Percentiles rank a stretch among this genome's conserved stretches.
phyloP scores from a whole-genome alignment of 495 filamentous ascomycete species.

The Aspergillus taichungensis region DNA sequence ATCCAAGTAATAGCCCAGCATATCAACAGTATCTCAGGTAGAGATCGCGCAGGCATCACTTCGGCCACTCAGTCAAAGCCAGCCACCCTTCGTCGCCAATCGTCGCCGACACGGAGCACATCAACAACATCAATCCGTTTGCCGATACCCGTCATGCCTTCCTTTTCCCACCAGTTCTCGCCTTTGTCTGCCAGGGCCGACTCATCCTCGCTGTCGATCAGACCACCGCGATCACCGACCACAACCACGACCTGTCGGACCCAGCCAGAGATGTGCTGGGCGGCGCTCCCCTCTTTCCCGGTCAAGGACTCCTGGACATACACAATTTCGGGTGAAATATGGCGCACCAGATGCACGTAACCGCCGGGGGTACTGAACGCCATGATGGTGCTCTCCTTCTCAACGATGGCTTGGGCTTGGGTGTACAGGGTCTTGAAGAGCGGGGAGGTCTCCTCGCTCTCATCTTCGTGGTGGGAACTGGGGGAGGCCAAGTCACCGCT shows the following conservation, averaged over 20 bases:
- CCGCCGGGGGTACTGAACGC: slow-evolving; percentile 73
- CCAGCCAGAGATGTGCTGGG: slow-evolving; percentile 71
- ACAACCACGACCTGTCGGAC: slow-evolving; percentile 76
- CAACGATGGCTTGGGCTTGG: slow-evolving; percentile 66
- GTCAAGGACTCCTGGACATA: slow-evolving; percentile 76
- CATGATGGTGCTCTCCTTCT: slow-evolving; percentile 76
- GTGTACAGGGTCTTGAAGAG: slow-evolving; percentile 68
- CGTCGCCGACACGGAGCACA: slow-evolving; percentile 63
- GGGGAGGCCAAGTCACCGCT: slow-evolving; percentile 43
- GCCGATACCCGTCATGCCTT: slow-evolving; percentile 72
- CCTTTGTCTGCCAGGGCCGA: slow-evolving; percentile 44
- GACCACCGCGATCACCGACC: slow-evolving; percentile 73
- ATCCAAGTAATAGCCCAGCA: slow-evolving; percentile 13
- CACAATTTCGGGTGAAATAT: slow-evolving; percentile 70
- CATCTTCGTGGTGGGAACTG: slow-evolving; percentile 32
- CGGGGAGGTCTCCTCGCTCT: slow-evolving; percentile 33
- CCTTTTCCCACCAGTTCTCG: slow-evolving; percentile 74
- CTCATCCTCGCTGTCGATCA: slow-evolving; percentile 89
- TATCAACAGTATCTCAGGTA: slow-evolving; percentile 21
- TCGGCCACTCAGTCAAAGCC: slow-evolving; percentile 50
- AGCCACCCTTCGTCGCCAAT: slow-evolving; percentile 69
- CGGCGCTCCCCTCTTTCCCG: slow-evolving; percentile 59
- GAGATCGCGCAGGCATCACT: neutral
- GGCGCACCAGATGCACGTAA: slow-evolving; percentile 73
- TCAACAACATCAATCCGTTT: slow-evolving; percentile 84